Base-by-base conservation (phyloP, 2,329 filamentous ascomycete genomes). In the Cercospora sp. region DNA sequence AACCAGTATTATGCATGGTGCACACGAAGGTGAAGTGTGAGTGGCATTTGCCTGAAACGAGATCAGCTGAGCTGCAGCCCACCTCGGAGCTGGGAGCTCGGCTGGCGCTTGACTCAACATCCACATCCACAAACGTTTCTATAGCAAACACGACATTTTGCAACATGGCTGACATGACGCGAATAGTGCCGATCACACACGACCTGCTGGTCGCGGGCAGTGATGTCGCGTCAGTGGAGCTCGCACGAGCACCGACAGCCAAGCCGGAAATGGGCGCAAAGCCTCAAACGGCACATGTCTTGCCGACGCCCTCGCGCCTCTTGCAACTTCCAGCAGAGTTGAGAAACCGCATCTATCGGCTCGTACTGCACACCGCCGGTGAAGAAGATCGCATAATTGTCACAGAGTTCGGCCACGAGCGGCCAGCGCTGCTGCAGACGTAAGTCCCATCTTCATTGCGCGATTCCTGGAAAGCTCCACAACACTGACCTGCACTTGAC, bases 281-380 rank as follows among this genome's bases (percentile, higher is more conserved):
- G 55, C 18, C 55, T 34, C 55, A n/a, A 18, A 28, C 18, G 18
- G 12, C 28, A n/a, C 55, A 58, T n/a, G 55, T 37, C 7, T 32
- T 9, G 18, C n/a, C 55, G 28, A 59, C 55, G 24, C 30, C 55
- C 32, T 59, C 55, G 8, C 28, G 55, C n/a, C 55, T 59, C 28
- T 59, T 59, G 18, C 32, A 24, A 13, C 63, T 72, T n/a, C 70
- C 70, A 45, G 66, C 65, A 30, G 72, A 73, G 18, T 58, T 73
- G 21, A 63, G 72, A 16, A 68, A 71, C 45, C 55, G 63, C 8
- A 70, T 73, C 61, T 72, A 66, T 51, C 58, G 68, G 49, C 26
- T 70, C 10, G 66, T 49, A 2, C 30, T 70, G 13, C 26, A 51
- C 43, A 28, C 32, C 6, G 40, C 34, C 5, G 60, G 26, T 13